Conservation (phyloP, 2,329 filamentous ascomycete genomes). For the Beauveria pseudobassiana region DNA sequence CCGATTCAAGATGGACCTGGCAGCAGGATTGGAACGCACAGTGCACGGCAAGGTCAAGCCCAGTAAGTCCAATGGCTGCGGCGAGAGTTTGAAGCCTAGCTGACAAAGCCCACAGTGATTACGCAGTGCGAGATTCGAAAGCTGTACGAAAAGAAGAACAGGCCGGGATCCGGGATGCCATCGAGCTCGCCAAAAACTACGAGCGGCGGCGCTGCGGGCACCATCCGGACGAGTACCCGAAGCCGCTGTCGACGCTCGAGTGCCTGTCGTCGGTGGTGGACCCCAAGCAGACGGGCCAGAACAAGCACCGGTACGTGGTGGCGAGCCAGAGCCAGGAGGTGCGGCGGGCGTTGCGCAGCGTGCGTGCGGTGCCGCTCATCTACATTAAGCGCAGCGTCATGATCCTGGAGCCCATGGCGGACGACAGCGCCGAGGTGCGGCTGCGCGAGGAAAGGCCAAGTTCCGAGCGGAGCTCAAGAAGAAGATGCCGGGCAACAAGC, state of each 20-base stretch:
- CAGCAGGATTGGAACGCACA: slow-evolving; percentile 68
- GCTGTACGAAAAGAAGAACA: slow-evolving; percentile 57
- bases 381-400: slow-evolving; percentile 76
- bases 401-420: slow-evolving; percentile 64
- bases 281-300: slow-evolving; percentile 61
- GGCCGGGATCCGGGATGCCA: slow-evolving; percentile 49
- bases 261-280: slow-evolving; percentile 73
- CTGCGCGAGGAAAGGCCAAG: slow-evolving; percentile 66
- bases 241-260: slow-evolving; percentile 61
- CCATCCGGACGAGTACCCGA: slow-evolving; percentile 61
- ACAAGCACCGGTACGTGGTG: slow-evolving; percentile 74
- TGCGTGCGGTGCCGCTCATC: slow-evolving; percentile 67
- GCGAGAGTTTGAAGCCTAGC: neutral
- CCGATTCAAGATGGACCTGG: slow-evolving; percentile 84
- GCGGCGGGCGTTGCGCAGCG: slow-evolving; percentile 53
- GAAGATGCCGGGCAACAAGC: slow-evolving; percentile 41
- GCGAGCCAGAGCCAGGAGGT: slow-evolving; percentile 64
- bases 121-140: slow-evolving; percentile 76
- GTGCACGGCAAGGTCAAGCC: slow-evolving; percentile 81
- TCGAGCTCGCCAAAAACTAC: slow-evolving; percentile 65
- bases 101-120: slow-evolving; percentile 48
- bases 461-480: slow-evolving; percentile 61
- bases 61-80: slow-evolving; percentile 40
- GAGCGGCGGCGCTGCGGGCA: slow-evolving; percentile 75
- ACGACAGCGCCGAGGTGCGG: slow-evolving; percentile 53